Conservation (phyloP, 805 yeast species). For the Brettanomyces sp. region DNA sequence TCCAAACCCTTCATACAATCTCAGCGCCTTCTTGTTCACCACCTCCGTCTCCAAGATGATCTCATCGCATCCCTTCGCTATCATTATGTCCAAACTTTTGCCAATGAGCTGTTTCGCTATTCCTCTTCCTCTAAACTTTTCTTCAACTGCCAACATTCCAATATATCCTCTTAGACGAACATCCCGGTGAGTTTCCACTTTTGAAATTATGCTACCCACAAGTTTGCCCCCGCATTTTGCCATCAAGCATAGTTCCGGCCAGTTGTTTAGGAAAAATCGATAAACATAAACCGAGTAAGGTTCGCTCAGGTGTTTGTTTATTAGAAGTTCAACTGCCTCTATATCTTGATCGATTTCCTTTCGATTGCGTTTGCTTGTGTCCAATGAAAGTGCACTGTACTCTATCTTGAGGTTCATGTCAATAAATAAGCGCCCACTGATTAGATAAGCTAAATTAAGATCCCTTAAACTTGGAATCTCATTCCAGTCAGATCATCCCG, state of each 20-base stretch:
- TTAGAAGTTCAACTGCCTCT: constrained; percentile 42
- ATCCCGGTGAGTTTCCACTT: constrained; percentile 66
- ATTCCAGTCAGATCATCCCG: no score
- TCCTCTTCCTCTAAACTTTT: constrained; percentile 63
- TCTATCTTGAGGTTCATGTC: constrained; percentile 5
- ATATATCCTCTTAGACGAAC: constrained; percentile 81
- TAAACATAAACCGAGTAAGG: constrained; percentile 93
- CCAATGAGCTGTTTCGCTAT: constrained; percentile 70
- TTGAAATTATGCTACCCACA: constrained; percentile 81
- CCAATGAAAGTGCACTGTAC: constrained; percentile 15
- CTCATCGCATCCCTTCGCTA: constrained; percentile 65
- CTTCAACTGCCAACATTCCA: constrained; percentile 89
- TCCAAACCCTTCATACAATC: constrained; percentile 30
- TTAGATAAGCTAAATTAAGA: no score
- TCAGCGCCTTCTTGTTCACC: constrained; percentile 38
- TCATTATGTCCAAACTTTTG: constrained; percentile 56
- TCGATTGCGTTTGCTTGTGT: constrained; percentile 6
- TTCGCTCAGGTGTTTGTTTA: constrained; percentile 73
- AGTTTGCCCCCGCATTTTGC: constrained; percentile 39
- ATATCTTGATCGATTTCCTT: constrained; percentile 32
- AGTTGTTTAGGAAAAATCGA: constrained; percentile 76
- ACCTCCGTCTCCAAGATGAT: constrained; percentile 91
- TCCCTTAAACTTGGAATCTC: no score
- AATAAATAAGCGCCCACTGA: not conserved
- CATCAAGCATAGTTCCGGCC: constrained; percentile 79